These are phyloP conservation scores for Tympanopsis confertula DNA, from an alignment of 2,329 filamentous ascomycete genomes.

Conservation along the genomic window DNA sequence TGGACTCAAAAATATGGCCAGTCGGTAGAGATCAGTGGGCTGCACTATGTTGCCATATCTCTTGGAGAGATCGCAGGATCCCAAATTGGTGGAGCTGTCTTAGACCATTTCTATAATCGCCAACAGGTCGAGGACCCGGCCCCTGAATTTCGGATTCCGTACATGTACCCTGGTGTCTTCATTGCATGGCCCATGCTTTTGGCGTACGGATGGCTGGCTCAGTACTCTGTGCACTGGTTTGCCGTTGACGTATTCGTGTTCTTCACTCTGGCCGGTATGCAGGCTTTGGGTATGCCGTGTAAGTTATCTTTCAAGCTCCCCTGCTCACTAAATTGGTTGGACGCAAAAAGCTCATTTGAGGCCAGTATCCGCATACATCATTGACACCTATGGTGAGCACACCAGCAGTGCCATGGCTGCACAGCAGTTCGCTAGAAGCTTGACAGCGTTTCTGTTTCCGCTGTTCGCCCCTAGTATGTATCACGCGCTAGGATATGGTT, in stretches of 20 bases:
- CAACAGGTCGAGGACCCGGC: slow-evolving; percentile 13
- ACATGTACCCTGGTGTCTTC: slow-evolving; percentile 10
- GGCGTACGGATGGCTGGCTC: too few relatives aligned
- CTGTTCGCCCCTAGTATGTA: slow-evolving; percentile 38
- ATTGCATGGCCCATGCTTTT: not conserved
- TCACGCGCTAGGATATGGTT: slow-evolving; percentile 27
- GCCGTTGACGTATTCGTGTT: slow-evolving; percentile 3
- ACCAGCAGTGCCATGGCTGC: slow-evolving; percentile 33
- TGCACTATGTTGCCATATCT: slow-evolving; percentile 40
- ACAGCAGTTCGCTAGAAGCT: slow-evolving; percentile 38
- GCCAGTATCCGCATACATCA: slow-evolving; percentile 45
- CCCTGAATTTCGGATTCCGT: slow-evolving; percentile 20
- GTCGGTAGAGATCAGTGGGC: slow-evolving; percentile 29
- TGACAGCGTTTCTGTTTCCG: slow-evolving; percentile 45
- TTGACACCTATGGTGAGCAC: slow-evolving; percentile 33
- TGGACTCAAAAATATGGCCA: slow-evolving; percentile 35
- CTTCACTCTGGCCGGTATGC: slow-evolving; percentile 2
- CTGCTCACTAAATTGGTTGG: slow-evolving; percentile 24
- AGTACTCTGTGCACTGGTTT: not conserved
- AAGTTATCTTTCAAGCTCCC: slow-evolving; percentile 11
- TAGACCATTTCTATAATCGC: slow-evolving; percentile 16
- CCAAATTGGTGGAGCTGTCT: slow-evolving; percentile 30
- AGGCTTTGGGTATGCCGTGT: slow-evolving; percentile 5
- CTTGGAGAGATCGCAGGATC: slow-evolving; percentile 42
- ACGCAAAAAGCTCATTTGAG: slow-evolving; percentile 44